Percentiles rank a stretch among this genome's conserved stretches.
These are phyloP conservation scores for Juglanconis sp. DNA, from an alignment of 2,329 filamentous ascomycete genomes.

Conservation along the genomic window DNA sequence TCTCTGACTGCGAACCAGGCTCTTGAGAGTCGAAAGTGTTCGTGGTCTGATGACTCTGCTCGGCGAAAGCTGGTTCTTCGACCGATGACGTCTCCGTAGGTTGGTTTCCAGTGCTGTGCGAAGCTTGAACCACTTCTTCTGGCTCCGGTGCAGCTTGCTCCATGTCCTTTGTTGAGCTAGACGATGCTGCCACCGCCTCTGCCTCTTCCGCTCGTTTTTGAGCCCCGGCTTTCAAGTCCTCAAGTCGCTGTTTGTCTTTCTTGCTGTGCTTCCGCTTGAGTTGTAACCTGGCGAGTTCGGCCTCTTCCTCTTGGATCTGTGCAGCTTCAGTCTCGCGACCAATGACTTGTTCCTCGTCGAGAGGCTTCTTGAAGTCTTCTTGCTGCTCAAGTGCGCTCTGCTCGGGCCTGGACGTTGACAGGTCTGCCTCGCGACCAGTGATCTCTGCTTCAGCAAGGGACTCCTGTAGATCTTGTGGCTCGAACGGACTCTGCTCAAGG, in stretches of 20 bases:
- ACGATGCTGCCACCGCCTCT: neutral
- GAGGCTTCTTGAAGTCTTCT: neutral
- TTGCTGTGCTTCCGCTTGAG: conserved; percentile 7
- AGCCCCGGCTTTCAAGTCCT: conserved; percentile 4
- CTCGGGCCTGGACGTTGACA: neutral
- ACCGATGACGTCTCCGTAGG: neutral
- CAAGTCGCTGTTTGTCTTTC: conserved; percentile 14
- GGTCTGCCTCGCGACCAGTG: conserved; percentile 3
- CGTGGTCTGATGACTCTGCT: neutral
- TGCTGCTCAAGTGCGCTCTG: neutral
- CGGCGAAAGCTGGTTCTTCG: neutral
- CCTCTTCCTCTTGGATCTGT: conserved; percentile 6
- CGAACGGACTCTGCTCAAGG: neutral
- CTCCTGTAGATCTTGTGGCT: neutral
- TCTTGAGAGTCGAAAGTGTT: neutral
- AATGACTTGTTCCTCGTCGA: conserved; percentile 1
- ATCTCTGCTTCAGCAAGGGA: neutral
- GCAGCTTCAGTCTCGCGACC: conserved; percentile 5
- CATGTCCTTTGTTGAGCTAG: neutral
- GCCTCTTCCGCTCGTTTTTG: conserved; percentile 10
- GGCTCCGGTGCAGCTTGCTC: neutral
- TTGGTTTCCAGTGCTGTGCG: neutral
- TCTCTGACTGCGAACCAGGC: neutral
- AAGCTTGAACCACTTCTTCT: neutral
- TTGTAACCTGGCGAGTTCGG: conserved; percentile 6